Base-by-base conservation (phyloP, 2,329 filamentous ascomycete genomes). In the Sodiomyces alkalinus region DNA sequence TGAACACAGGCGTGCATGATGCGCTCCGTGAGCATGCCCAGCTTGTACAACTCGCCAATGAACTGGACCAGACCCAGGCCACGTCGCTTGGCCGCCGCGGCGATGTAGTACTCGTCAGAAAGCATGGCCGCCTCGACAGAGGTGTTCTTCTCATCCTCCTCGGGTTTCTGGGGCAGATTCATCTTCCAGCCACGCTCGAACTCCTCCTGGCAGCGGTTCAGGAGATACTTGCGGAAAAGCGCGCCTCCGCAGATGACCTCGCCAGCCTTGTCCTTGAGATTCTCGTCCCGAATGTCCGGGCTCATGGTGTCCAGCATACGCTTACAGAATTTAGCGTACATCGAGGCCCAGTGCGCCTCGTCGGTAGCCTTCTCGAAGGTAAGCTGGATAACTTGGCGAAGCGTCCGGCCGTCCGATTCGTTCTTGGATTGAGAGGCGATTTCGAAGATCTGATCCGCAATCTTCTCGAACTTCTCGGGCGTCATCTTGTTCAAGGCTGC, bases 1-100 rank as follows among this genome's bases (percentile, higher is more conserved):
- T 85, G 78, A 17, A 98, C 85, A 68, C 90, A 98, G 57, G 94
- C 83, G 62, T 98, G 87, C 90, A 98, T 98, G 58, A 98, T 98
- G 52, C 87, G 81, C 55, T 94, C 82, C 36, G 90, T 98, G 54
- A 98, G 70, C 90, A 98, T 98, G 51, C 80, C 77, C 35, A 98
- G 74, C 67, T 96, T 98, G 73, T 92, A 98, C 25, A 98, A 73
- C 59, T 98, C 90, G 62, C 90, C 90, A 49, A 98, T 98, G 60
- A 98, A 98, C 58, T 94, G 87, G 39, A 98, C 87, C 14, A 98
- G 72, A 76, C 90, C 90, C 39, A 98, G 80, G 59, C 90, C 90
- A 55, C 85, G 80, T 58, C 90, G 78, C 67, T 98, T 98, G 47
- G 86, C 86, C 33, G 87, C 86, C 27, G 86, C 87, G 22, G 83